A percentile compares a stretch with the other conserved stretches of the same genome.
Evolutionary conservation across 2,329 filamentous ascomycete species (phyloP).

Genomic region (Fusarium sp.): DNA sequence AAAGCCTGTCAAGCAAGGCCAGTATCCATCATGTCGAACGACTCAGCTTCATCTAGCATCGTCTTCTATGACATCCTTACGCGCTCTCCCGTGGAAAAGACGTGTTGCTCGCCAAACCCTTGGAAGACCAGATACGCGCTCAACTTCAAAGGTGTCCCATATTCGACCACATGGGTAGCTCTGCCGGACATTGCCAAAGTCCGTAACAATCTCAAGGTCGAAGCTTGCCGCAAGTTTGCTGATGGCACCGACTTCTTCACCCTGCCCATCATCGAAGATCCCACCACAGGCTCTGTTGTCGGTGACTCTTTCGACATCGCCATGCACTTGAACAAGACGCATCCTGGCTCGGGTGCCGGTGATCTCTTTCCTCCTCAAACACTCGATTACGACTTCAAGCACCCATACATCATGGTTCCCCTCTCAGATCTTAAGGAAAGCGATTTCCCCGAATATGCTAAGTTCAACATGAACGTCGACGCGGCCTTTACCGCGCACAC

Average conservation of each 20-base stretch:
- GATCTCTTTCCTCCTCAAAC: constrained; percentile 60
- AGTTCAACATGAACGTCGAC: constrained; percentile 67
- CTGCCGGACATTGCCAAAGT: constrained; percentile 62
- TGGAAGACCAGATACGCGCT: constrained; percentile 53
- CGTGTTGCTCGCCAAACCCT: constrained; percentile 46
- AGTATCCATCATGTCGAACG: neutral
- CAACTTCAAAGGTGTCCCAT: constrained; percentile 55
- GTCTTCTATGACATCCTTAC: constrained; percentile 58
- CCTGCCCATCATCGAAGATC: constrained; percentile 66
- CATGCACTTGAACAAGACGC: constrained; percentile 64
- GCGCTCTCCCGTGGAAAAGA: constrained; percentile 46
- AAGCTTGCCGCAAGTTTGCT: constrained; percentile 63
- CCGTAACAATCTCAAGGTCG: constrained; percentile 58
- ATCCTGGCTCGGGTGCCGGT: constrained; percentile 57
- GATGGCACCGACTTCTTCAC: constrained; percentile 70
- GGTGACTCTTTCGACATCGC: constrained; percentile 76
- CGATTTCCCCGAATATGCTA: constrained; percentile 53
- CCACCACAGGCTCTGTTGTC: constrained; percentile 53
- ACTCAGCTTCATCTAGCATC: constrained; percentile 30
- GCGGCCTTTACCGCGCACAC: constrained; percentile 61
- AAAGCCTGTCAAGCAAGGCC: neutral
- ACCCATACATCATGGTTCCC: constrained; percentile 42
- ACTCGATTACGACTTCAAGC: constrained; percentile 54
- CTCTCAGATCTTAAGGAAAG: constrained; percentile 49
- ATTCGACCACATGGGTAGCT: constrained; percentile 59